Evolutionary conservation across 176 grass and related monocot species (phyloP), one percentile per base, ranked within the genome.

Genomic region (Eleusine coracana): DNA sequence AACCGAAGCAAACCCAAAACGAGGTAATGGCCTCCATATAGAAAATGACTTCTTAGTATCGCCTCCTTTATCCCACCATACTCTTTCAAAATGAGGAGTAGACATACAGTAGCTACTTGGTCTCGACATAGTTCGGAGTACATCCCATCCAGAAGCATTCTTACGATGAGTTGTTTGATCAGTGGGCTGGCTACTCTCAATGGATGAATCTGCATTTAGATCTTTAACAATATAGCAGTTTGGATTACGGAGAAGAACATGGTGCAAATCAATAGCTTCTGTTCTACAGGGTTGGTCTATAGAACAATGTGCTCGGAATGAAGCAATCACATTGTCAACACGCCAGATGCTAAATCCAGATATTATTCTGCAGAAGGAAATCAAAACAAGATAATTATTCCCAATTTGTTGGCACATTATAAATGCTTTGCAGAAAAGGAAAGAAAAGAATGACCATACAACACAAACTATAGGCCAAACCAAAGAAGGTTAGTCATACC

Each of bases 51-150:
- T 92, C 85, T 87, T 93, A 71, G 86, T 69, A 71, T 98, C 96
- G 6, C 87, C 75, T 71, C 92, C 90, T 95, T 95, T 98, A 89
- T 98, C 96, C 92, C 92, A 95, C 96, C 96, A 98, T 88, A 98
- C 92, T 74, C 96, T 98, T 87, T 95, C 96, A 75, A 98, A 98
- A 68, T 95, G 90, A 71, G 96, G 92, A 82, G 96, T 98, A 65
- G 96, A 98, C 68, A 76, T 87, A 62, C 88, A 98, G 74, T 95
- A 95, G 77, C 85, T 93, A 83, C 67, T 92, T 75, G 87, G 83
- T 75, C 86, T 89, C 11, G 96, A 98, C 58, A 95, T 60, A 66
- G 91, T 88, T 86, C 96, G 90, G 64, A 95, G 49, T 13, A 80
- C 85, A 84, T 98, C 91, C 92, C 96, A 98, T 70, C 89, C 89